Evolutionary conservation across 768 basidiomycete genomes (phyloP).

Genomic region (Mycena capillaripes): DNA sequence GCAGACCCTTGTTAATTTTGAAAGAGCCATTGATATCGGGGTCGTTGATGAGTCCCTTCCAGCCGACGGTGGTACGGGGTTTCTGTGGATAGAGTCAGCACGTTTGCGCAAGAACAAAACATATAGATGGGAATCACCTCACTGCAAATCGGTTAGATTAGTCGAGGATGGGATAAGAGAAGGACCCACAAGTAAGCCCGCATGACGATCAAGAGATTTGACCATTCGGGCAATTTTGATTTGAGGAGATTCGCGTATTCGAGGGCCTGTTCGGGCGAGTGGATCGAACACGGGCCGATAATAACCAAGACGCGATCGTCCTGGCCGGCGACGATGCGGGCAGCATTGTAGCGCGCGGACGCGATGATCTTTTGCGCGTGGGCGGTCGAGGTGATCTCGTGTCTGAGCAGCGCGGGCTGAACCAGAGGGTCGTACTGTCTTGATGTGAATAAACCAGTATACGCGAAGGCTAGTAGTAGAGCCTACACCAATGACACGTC

Average conservation of each 20-base stretch:
- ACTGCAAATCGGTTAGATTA: conserved; percentile 41
- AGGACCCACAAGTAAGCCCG: conserved; percentile 93
- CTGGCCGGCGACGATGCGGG: conserved; percentile 84
- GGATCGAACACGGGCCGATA: conserved; percentile 97
- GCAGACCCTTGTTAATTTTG: conserved; percentile 97
- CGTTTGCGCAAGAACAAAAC: conserved; percentile 17
- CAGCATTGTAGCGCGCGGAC: conserved; percentile 81
- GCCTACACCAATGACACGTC: conserved; percentile 84
- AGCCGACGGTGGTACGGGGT: conserved; percentile 97
- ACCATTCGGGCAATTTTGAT: conserved; percentile 74
- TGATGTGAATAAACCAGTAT: conserved; percentile 34
- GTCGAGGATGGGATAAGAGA: conserved; percentile 4
- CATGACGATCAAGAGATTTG: conserved; percentile 93
- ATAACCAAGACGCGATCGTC: conserved; percentile 92
- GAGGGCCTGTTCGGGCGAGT: conserved; percentile 87
- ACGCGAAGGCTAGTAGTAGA: conserved; percentile 1
- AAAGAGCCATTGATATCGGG: conserved; percentile 96
- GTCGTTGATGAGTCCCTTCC: conserved; percentile 95
- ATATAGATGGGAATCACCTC: conserved; percentile 44
- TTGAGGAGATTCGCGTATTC: conserved; percentile 85
- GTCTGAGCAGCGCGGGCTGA: conserved; percentile 90
- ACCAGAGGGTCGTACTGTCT: conserved; percentile 94
- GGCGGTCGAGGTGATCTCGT: conserved; percentile 82
- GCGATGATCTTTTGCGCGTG: conserved; percentile 83
- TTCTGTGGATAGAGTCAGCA: conserved; percentile 68